Conservation (phyloP, 2,329 filamentous ascomycete genomes). For the Annulohypoxylon truncatum region DNA sequence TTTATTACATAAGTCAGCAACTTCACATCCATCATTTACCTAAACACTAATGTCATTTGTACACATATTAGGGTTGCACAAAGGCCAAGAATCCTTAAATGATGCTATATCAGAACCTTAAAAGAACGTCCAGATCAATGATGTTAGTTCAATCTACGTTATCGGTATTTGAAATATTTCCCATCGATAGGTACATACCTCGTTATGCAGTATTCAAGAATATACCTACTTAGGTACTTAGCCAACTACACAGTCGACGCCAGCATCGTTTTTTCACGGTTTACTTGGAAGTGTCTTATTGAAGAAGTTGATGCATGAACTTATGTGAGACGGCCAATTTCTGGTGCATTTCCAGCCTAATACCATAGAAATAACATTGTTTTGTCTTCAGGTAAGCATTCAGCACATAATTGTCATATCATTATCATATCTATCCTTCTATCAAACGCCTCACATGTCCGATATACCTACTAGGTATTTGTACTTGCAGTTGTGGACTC, state of each 20-base stretch:
- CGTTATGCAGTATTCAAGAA: not conserved
- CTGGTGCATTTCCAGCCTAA: not conserved
- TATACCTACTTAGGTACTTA: not conserved
- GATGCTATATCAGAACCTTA: not conserved
- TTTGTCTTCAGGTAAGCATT: too few species aligned
- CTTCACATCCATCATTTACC: not conserved
- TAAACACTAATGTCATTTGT: not conserved
- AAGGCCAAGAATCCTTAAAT: not conserved
- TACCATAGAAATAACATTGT: too few species aligned
- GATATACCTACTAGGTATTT: too few species aligned
- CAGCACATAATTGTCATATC: too few species aligned
- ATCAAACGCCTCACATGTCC: too few species aligned
- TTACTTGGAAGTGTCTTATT: not conserved
- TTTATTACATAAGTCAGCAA: not conserved
- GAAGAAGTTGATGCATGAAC: not conserved
- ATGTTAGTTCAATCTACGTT: not conserved
- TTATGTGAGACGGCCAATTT: not conserved
- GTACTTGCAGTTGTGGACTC: too few species aligned
- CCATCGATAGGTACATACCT: too few species aligned
- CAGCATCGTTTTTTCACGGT: not conserved
- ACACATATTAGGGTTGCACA: not conserved
- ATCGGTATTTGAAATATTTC: too few species aligned
- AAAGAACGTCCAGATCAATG: not conserved
- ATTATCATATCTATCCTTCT: too few species aligned
- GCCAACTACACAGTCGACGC: not conserved